phyloP scores from a whole-genome alignment of 2,329 filamentous ascomycete genomes.

The Emmonsiellopsis sp. region DNA sequence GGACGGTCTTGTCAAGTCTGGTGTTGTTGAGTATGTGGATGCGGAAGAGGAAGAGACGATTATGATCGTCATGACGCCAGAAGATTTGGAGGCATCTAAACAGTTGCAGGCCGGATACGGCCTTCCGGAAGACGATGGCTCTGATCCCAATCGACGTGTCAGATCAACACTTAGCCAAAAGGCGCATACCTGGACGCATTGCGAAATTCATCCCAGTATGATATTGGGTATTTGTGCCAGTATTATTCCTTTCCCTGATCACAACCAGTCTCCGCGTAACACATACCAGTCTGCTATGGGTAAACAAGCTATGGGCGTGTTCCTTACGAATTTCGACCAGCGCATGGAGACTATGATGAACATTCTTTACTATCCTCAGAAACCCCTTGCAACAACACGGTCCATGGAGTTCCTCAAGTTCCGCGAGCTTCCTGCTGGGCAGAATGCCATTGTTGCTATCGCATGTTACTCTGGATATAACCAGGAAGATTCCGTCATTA shows the following conservation, averaged over 20 bases:
- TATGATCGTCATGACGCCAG: slow-evolving; percentile 99
- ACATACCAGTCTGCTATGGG: slow-evolving; percentile 99
- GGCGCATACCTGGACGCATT: slow-evolving; percentile 92
- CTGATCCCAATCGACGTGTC: slow-evolving; percentile 74
- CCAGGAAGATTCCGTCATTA: slow-evolving; percentile 99
- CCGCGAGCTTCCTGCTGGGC: slow-evolving; percentile 88
- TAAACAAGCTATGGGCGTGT: slow-evolving; percentile 99
- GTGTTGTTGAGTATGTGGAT: slow-evolving; percentile 91
- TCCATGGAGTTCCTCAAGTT: slow-evolving; percentile 99
- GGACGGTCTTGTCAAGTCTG: slow-evolving; percentile 72
- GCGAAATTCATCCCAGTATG: slow-evolving; percentile 99
- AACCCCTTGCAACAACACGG: slow-evolving; percentile 86
- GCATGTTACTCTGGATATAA: slow-evolving; percentile 97
- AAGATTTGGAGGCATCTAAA: slow-evolving; percentile 75
- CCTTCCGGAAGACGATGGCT: slow-evolving; percentile 50
- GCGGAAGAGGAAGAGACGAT: slow-evolving; percentile 97
- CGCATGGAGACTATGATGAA: slow-evolving; percentile 99
- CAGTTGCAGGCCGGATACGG: slow-evolving; percentile 58
- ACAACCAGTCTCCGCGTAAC: slow-evolving; percentile 96
- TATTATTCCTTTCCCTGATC: slow-evolving; percentile 98
- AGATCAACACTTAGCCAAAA: slow-evolving; percentile 80
- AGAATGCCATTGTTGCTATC: slow-evolving; percentile 98
- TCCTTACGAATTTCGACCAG: slow-evolving; percentile 90
- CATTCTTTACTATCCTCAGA: slow-evolving; percentile 97
- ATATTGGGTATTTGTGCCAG: slow-evolving; percentile 96